Evolutionary conservation across 805 yeast genomes (phyloP).

Genomic region (Priceomyces fermenticarens): DNA sequence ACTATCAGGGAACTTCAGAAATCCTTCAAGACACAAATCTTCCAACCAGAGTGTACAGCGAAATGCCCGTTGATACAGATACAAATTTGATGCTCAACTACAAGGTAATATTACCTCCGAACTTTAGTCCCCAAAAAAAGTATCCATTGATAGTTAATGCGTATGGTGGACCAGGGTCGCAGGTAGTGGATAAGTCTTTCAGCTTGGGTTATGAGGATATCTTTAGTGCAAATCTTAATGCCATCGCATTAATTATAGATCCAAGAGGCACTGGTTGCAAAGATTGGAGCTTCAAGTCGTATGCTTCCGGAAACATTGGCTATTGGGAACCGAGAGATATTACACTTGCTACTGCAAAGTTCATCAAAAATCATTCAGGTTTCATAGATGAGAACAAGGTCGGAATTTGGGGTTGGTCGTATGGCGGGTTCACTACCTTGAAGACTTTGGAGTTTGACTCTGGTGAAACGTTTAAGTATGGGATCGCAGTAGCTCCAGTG

Average conservation of each 20-base stretch:
- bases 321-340: conserved; percentile 77
- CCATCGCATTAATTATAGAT: conserved; percentile 64
- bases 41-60: conserved; percentile 48
- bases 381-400: conserved; percentile 60
- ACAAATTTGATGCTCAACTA: conserved; percentile 40
- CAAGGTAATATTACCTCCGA: conserved; percentile 61
- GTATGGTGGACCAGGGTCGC: conserved; percentile 84
- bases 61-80: conserved; percentile 32
- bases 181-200: conserved; percentile 48
- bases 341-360: conserved; percentile 46
- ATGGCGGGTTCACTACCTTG: conserved; percentile 91
- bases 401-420: conserved; percentile 98
- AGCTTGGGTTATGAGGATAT: conserved; percentile 56
- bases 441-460: conserved; percentile 87
- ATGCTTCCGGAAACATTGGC: conserved; percentile 59
- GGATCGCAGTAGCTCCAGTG: conserved; percentile 96
- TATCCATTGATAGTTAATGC: conserved; percentile 67
- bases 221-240: conserved; percentile 53
- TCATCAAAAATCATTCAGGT: conserved; percentile 39
- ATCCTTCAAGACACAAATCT: conserved; percentile 37
- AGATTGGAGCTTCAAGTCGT: conserved; percentile 64
- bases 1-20: conserved; percentile 11
- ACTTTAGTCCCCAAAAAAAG: conserved; percentile 43
- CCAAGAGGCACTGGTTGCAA: conserved; percentile 83
- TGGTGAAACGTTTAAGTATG: conserved; percentile 69